Evolutionary conservation across 2,329 filamentous ascomycete species (phyloP).

Genomic region (Juglanconis sp.): DNA sequence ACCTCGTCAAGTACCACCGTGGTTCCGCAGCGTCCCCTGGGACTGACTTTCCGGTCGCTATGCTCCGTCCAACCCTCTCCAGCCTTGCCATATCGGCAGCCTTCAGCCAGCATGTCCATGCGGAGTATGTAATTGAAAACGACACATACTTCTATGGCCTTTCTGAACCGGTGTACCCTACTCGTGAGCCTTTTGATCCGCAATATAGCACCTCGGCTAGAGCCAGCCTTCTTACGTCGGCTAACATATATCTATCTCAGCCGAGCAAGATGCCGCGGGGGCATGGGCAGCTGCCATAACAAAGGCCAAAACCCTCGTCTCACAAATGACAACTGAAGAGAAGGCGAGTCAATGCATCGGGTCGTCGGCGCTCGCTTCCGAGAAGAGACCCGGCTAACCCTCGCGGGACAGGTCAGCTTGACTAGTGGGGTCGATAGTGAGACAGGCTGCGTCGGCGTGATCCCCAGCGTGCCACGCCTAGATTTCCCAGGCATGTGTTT

Average conservation of each 20-base stretch:
- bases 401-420: too few species aligned
- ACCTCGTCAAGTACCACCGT: too few species aligned
- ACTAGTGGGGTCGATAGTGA: too few species aligned
- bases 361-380: too few species aligned
- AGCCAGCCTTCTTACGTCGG: neutral
- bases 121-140: neutral
- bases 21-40: too few species aligned
- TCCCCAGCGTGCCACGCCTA: conserved; percentile 66
- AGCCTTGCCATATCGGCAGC: neutral
- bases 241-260: neutral
- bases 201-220: too few species aligned
- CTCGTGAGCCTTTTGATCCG: neutral
- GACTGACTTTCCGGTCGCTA: neutral
- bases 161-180: conserved; percentile 1
- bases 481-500: conserved; percentile 71
- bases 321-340: conserved; percentile 64
- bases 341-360: conserved; percentile 29
- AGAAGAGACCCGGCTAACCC: too few species aligned
- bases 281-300: conserved; percentile 61
- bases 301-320: conserved; percentile 64
- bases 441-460: conserved; percentile 70
- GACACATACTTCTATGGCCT: conserved; percentile 1
- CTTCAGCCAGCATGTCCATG: neutral
- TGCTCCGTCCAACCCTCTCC: neutral
- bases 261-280: neutral